Evolutionary conservation across 257 asterid species (phyloP).

Genomic region (Capsicum pubescens): DNA sequence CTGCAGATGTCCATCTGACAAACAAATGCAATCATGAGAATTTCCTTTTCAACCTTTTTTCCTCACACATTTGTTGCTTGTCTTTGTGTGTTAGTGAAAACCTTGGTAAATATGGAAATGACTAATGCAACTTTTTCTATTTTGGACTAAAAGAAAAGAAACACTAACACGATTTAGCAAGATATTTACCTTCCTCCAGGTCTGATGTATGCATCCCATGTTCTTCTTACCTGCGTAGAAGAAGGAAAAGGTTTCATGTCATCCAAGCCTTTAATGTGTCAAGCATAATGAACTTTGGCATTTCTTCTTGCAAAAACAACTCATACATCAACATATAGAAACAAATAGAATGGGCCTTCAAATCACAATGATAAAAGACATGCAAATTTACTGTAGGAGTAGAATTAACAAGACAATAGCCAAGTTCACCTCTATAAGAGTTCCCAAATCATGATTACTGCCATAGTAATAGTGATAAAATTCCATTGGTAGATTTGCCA

Average conservation of each 20-base stretch:
- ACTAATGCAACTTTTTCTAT: neutral
- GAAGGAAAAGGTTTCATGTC: slow-evolving; percentile 27
- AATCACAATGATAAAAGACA: slow-evolving; percentile 7
- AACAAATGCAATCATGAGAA: slow-evolving; percentile 3
- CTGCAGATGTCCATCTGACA: slow-evolving; percentile 3
- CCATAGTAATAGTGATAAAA: slow-evolving; percentile 97
- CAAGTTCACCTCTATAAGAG: slow-evolving; percentile 80
- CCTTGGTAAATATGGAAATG: neutral
- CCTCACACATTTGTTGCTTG: neutral
- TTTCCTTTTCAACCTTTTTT: neutral
- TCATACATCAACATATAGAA: neutral
- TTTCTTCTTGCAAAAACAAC: neutral
- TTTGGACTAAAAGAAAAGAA: too few species aligned
- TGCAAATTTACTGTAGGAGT: slow-evolving; percentile 25
- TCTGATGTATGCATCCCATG: slow-evolving; percentile 89
- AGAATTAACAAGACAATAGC: slow-evolving; percentile 11
- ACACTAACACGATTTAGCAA: neutral
- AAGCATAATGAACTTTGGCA: slow-evolving; percentile 23
- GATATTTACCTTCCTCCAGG: slow-evolving; percentile 86
- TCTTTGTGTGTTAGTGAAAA: neutral
- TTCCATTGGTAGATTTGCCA: slow-evolving; percentile 81
- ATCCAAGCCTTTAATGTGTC: neutral
- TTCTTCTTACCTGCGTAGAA: slow-evolving; percentile 79
- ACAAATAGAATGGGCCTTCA: neutral
- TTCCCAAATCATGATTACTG: slow-evolving; percentile 91